Conservation (phyloP, 805 yeast genomes). For the Hanseniaspora mollemarum region DNA sequence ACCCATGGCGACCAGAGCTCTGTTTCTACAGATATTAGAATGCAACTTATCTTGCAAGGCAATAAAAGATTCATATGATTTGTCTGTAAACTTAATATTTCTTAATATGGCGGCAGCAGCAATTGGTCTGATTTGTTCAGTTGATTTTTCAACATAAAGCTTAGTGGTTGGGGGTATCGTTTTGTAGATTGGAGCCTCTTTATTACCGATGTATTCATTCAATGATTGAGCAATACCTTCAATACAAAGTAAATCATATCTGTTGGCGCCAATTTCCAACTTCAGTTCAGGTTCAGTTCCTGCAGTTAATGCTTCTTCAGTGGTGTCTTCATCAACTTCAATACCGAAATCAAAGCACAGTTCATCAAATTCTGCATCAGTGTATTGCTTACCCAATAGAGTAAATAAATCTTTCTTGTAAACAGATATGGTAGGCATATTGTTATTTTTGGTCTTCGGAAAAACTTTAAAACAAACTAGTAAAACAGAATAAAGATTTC, state of each 20-base stretch:
- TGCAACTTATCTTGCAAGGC: slow-evolving; percentile 93
- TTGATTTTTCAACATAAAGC: slow-evolving; percentile 65
- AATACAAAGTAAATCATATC: slow-evolving; percentile 95
- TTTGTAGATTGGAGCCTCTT: slow-evolving; percentile 53
- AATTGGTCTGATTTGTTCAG: slow-evolving; percentile 70
- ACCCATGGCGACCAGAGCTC: slow-evolving; percentile 96
- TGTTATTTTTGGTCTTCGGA: slow-evolving; percentile 1
- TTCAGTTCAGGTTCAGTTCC: slow-evolving; percentile 79
- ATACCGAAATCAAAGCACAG: slow-evolving; percentile 95
- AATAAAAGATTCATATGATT: slow-evolving; percentile 87
- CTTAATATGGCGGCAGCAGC: slow-evolving; percentile 93
- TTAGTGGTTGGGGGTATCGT: slow-evolving; percentile 52
- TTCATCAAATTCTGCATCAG: slow-evolving; percentile 91
- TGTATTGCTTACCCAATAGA: slow-evolving; percentile 55
- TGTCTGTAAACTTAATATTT: slow-evolving; percentile 65
- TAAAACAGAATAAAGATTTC: slow-evolving; percentile 3
- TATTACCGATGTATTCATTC: slow-evolving; percentile 73
- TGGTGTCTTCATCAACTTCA: slow-evolving; percentile 95
- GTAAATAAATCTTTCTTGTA: slow-evolving; percentile 86
- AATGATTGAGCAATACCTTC: slow-evolving; percentile 96
- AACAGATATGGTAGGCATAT: slow-evolving; percentile 93
- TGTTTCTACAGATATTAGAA: slow-evolving; percentile 88
- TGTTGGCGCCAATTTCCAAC: slow-evolving; percentile 94
- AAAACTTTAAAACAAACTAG: not conserved
- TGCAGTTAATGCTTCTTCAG: slow-evolving; percentile 39